Base-by-base conservation (phyloP, 1,139 yeast species). In the Yamadazyma epiphylla region DNA sequence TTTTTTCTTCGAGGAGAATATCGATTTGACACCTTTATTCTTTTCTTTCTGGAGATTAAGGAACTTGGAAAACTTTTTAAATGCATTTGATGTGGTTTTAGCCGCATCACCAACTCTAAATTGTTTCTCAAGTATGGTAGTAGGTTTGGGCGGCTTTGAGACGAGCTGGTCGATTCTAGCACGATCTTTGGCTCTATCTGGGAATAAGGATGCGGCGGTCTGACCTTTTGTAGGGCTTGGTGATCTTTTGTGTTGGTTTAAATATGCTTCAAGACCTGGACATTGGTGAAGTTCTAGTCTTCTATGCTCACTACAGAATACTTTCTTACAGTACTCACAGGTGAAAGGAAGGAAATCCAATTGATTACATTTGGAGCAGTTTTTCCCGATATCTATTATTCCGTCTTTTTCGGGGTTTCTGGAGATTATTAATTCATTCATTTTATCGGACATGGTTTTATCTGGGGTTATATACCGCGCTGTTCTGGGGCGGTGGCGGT, bases 261-360 rank as follows among this genome's bases (percentile, higher is more conserved):
- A 28, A 19, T 29, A 33, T 22, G 41, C 37, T 19, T 31, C 41
- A 24, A 41, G 37, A 8, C 53, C 58, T 2, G 53, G 42, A 44
- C 84, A 78, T 12, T 59, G 51, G 45, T 77, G 84, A 9, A 54
- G 43, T 24, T 67, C 74, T 26, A 63, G 54, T 3, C 57, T 49
- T 32, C 87, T 53, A 51, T 82, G 91, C 19, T 67, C 62, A 2
- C 72, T 58, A 49, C 94, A 83, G 43, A 64, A 81, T 2, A 70
- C 63, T n/a, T 55, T 51, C 11, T 68, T 55, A 48, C 91, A 82
- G 30, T 52, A 56, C 23, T 69, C 70, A 52, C 94, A 83, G 23
- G 60, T 63, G 52, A 77, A 81, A 2, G 94, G 89, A 20, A 83
- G 58, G 45, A 82, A 82, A 47, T 83, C 94, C 5, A 80, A 53